These are phyloP conservation scores for Pyrenophora teres DNA, from an alignment of 2,329 filamentous ascomycete genomes.

Conservation along the genomic window DNA sequence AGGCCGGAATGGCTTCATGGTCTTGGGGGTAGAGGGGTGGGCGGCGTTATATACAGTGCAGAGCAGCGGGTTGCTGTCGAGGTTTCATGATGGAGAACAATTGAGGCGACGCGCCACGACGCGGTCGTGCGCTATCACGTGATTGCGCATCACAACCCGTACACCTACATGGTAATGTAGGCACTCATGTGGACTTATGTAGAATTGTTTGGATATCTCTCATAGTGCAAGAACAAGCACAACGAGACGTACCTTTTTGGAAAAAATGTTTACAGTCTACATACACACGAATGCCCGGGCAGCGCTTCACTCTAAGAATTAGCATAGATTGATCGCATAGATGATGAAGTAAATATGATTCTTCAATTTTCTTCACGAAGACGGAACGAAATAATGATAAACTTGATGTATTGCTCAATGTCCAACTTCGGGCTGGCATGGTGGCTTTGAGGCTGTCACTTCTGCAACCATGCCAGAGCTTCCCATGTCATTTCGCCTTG, in stretches of 20 bases:
- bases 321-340: not conserved
- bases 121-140: conserved; percentile 22
- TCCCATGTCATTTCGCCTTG: not conserved
- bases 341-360: too few relatives aligned
- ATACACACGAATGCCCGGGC: too few relatives aligned
- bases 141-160: not conserved
- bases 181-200: too few relatives aligned
- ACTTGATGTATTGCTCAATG: not conserved
- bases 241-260: too few relatives aligned
- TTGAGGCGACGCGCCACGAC: conserved; percentile 13
- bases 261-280: too few relatives aligned
- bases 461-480: not conserved
- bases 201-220: too few relatives aligned
- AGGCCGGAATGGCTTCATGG: conserved; percentile 44
- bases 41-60: not conserved
- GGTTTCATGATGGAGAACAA: not conserved
- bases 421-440: not conserved
- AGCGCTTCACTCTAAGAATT: too few relatives aligned
- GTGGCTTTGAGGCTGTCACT: not conserved
- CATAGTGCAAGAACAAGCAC: too few relatives aligned
- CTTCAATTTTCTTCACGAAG: too few relatives aligned
- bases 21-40: conserved; percentile 3
- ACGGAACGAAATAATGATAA: not conserved
- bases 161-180: not conserved
- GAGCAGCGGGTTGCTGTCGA: not conserved